Conservation (phyloP, 2,329 filamentous ascomycete species). For the Arthrocladium fulminans region DNA sequence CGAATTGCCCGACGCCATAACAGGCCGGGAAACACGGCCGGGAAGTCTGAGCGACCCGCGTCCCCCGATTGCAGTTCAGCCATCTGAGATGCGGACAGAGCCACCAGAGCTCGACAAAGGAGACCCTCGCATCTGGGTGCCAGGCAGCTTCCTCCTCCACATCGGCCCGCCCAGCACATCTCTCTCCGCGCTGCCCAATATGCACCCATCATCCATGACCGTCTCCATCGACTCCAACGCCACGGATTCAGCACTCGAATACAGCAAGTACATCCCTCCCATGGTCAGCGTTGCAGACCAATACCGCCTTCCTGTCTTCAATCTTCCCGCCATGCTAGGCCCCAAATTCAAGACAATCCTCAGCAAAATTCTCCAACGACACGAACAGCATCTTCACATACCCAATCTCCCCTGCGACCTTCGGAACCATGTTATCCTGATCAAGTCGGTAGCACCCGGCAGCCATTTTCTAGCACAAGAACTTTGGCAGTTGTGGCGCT, state of each 20-base stretch:
- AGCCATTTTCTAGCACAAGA: constrained; percentile 11
- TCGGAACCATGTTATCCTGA: constrained; percentile 12
- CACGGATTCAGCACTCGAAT: not conserved
- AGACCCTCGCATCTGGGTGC: not conserved
- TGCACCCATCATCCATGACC: not conserved
- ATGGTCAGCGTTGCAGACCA: constrained; percentile 13
- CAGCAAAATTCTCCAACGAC: not conserved
- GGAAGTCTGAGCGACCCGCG: not conserved
- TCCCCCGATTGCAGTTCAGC: constrained; percentile 5
- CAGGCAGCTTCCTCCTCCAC: constrained; percentile 1
- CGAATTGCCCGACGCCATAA: constrained; percentile 3
- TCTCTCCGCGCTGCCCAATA: not conserved
- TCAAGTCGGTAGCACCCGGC: constrained; percentile 12
- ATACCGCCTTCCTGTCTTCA: constrained; percentile 18
- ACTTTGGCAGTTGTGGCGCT: constrained; percentile 21
- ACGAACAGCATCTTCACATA: not conserved
- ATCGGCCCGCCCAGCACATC: not conserved
- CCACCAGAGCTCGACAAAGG: not conserved
- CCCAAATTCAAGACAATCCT: constrained; percentile 2
- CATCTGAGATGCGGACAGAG: not conserved
- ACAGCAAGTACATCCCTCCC: constrained; percentile 13
- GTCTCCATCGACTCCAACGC: not conserved
- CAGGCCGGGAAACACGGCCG: not conserved
- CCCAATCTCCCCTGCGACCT: not conserved
- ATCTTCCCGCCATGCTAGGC: constrained; percentile 13